Conservation (phyloP, 192 early-diverging fungal species). For the Coemansia asiatica region DNA sequence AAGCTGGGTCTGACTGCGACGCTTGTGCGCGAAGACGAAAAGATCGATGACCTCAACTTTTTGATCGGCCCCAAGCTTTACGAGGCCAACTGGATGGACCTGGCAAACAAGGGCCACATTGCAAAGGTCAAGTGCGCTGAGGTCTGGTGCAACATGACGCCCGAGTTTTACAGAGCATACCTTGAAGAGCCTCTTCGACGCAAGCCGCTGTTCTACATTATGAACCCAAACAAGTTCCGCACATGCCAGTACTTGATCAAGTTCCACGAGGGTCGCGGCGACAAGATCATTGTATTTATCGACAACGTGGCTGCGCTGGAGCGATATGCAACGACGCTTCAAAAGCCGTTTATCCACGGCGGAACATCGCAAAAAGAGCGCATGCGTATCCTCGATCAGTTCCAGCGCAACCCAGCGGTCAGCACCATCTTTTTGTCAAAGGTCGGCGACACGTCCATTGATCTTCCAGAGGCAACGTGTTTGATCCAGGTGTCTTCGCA, state of each 20-base stretch:
- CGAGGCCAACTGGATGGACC: constrained; percentile 99
- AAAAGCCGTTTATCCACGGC: constrained; percentile 88
- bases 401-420: constrained; percentile 86
- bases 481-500: constrained; percentile 99
- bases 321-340: constrained; percentile 83
- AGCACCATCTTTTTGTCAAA: constrained; percentile 89
- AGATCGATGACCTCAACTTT: constrained; percentile 96
- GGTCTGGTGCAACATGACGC: constrained; percentile 98
- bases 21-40: constrained; percentile 96
- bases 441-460: constrained; percentile 99
- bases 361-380: constrained; percentile 87
- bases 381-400: constrained; percentile 88
- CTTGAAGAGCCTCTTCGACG: constrained; percentile 79
- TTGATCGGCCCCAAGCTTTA: constrained; percentile 98
- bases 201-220: constrained; percentile 80
- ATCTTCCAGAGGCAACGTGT: constrained; percentile 96
- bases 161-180: constrained; percentile 95
- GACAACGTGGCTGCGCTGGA: constrained; percentile 96
- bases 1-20: constrained; percentile 99
- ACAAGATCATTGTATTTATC: constrained; percentile 99
- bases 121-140: constrained; percentile 98
- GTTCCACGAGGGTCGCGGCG: constrained; percentile 88
- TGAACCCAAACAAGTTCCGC: constrained; percentile 99
- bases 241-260: constrained; percentile 95
- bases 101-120: constrained; percentile 95